Evolutionary conservation across 805 yeast species (phyloP).

Genomic region (Schwanniomyces occidentalis): DNA sequence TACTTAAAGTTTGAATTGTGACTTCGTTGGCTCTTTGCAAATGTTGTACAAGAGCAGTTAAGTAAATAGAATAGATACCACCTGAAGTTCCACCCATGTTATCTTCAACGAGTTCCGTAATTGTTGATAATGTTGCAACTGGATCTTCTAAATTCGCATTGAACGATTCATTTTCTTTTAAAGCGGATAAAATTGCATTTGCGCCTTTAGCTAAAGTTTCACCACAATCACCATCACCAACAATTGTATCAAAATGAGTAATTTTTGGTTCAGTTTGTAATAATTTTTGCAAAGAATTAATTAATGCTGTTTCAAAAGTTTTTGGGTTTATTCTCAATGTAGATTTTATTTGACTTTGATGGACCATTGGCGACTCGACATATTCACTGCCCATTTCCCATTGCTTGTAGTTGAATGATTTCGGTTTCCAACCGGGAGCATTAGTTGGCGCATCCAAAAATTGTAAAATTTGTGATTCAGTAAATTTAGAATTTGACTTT

Average conservation of each 20-base stretch:
- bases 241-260: constrained; percentile 81
- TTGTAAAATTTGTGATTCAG: constrained; percentile 35
- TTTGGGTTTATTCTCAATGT: constrained; percentile 28
- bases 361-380: constrained; percentile 30
- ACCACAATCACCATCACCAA: constrained; percentile 98
- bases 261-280: constrained; percentile 66
- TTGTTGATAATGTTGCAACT: constrained; percentile 59
- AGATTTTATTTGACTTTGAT: constrained; percentile 25
- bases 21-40: constrained; percentile 41
- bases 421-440: constrained; percentile 81
- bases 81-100: constrained; percentile 99
- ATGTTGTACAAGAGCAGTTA: constrained; percentile 69
- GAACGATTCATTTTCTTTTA: constrained; percentile 39
- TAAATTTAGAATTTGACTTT: constrained; percentile 28
- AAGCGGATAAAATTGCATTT: constrained; percentile 59
- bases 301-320: constrained; percentile 53
- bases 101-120: constrained; percentile 82
- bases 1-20: constrained; percentile 36
- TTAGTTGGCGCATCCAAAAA: constrained; percentile 70
- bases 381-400: constrained; percentile 32
- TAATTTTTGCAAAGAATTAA: constrained; percentile 37
- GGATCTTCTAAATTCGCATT: constrained; percentile 40
- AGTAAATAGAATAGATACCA: constrained; percentile 82
- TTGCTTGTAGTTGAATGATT: constrained; percentile 27
- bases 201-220: constrained; percentile 86